These are phyloP conservation scores for Rhazya stricta DNA, from an alignment of 257 asterid genomes.

Conservation along the genomic window DNA sequence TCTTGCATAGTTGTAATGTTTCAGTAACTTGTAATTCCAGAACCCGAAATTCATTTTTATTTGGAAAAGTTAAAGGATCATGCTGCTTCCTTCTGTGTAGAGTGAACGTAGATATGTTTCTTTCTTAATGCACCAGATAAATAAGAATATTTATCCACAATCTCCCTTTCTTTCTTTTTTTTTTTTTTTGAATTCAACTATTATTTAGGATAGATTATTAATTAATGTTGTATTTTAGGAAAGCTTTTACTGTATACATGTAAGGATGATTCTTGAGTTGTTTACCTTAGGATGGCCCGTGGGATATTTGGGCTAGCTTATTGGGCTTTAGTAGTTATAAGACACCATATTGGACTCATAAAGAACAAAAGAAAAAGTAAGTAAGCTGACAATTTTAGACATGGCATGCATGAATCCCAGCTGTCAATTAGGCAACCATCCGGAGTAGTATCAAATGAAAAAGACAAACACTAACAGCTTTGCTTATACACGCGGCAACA, in stretches of 20 bases:
- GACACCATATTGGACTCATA: neutral
- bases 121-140: neutral
- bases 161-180: no score
- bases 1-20: slow-evolving; percentile 89
- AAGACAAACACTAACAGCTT: neutral
- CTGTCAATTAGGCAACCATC: no score
- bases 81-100: neutral
- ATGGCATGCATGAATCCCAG: slow-evolving; percentile 17
- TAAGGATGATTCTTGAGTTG: neutral
- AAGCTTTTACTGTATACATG: no score
- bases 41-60: neutral
- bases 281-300: neutral
- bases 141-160: neutral
- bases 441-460: no score
- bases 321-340: neutral
- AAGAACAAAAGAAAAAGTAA: neutral
- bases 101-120: neutral
- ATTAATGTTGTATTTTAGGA: no score
- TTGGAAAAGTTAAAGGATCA: neutral
- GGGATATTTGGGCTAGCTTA: neutral
- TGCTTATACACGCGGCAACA: neutral
- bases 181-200: neutral
- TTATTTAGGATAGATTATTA: no score
- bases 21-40: slow-evolving; percentile 25
- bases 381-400: neutral